Evolutionary conservation across 768 basidiomycete species (phyloP).

Genomic region (Clavulina sp.): DNA sequence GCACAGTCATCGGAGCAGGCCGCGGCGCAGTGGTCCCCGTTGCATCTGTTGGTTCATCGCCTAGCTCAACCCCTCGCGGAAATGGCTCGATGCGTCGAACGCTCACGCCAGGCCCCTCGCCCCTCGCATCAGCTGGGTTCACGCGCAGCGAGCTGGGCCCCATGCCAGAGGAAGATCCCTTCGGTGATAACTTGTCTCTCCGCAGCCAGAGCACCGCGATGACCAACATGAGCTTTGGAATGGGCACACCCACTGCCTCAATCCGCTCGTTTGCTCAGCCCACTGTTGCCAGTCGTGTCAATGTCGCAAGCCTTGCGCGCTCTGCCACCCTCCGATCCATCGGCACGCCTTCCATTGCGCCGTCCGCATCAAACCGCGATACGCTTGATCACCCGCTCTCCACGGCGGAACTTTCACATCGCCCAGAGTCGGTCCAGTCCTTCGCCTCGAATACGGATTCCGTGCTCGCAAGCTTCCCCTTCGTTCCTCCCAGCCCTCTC

Average conservation of each 20-base stretch:
- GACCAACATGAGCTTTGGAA: neutral
- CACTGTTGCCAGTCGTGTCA: too few species aligned
- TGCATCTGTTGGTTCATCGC: neutral
- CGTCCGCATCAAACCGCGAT: neutral
- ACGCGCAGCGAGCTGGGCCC: too few species aligned
- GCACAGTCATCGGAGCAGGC: conserved; percentile 10
- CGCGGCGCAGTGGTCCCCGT: conserved; percentile 9
- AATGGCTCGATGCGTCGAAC: neutral
- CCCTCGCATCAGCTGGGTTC: too few species aligned
- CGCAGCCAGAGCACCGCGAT: neutral
- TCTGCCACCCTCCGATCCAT: neutral
- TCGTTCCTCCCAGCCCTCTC: conserved; percentile 78
- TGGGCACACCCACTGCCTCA: neutral
- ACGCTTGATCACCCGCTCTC: neutral
- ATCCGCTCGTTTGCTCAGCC: too few species aligned
- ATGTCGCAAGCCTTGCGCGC: neutral
- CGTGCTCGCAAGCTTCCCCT: conserved; percentile 36
- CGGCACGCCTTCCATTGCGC: neutral
- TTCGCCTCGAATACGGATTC: conserved; percentile 7
- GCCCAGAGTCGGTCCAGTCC: conserved; percentile 6
- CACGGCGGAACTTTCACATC: neutral
- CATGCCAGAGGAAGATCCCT: neutral
- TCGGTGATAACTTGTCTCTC: neutral
- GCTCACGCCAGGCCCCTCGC: too few species aligned
- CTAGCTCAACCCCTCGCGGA: neutral